Evolutionary conservation across 805 yeast species (phyloP), one percentile per base, ranked within the genome.

Genomic region (Brettanomyces nanus): DNA sequence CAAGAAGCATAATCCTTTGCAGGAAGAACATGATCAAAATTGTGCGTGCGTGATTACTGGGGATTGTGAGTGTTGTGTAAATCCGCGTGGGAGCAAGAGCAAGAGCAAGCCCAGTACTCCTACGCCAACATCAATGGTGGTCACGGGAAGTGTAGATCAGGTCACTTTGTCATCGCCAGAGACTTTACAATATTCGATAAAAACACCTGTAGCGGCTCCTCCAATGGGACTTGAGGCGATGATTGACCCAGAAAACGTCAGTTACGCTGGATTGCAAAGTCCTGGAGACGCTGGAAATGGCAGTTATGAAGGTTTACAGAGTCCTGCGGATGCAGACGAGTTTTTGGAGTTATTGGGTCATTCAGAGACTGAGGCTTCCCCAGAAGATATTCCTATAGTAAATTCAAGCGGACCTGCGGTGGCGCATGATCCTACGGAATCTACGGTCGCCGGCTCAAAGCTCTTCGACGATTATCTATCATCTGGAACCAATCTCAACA

Each of bases 1-100:
- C 9, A 69, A 74, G 46, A 66, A 69, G 62, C 68, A 34, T 7
- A 45, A 40, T 6, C 37, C 44, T 19, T 53, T 51, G 6, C 57
- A 55, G 38, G 54, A 51, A 7, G 36, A 39, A 5, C 46, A 48
- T 3, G 54, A 50, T 10, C 63, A 62, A 19, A 45, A 51, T 18
- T 62, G 66, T 36, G 45, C 59, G 1, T 62, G 66, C 45, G 46
- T 47, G 37, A 29, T 49, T 10, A 59, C 58, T 34, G 46, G 48
- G 30, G 52, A 47, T 30, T 48, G 49, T 31, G 34, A 42, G 3
- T 22, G 46, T 13, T 30, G 42, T 30, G 38, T 38, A 19, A 46
- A 49, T 32, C 48, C n/a, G 46, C 37, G 38, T 42, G 33, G 47
- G 45, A 28, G 5, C 21, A 39, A 30, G 42, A 37, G 28, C 9